Evolutionary conservation across 2,329 filamentous ascomycete genomes (phyloP).

Genomic region (Talaromyces sp.): DNA sequence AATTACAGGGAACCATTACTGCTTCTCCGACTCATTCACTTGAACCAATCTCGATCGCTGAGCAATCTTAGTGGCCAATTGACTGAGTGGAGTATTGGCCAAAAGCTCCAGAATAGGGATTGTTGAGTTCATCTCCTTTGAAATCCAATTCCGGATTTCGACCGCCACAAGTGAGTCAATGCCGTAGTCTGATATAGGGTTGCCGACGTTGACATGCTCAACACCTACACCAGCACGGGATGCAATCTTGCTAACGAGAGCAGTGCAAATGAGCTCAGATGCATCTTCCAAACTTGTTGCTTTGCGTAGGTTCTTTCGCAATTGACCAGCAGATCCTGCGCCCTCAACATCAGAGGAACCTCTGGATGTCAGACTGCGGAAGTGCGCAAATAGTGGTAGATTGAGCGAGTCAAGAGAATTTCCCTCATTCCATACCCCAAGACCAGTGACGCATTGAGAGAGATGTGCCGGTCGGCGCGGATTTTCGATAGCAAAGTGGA

Average conservation of each 20-base stretch:
- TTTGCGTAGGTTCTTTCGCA: conserved; percentile 14
- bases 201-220: conserved; percentile 22
- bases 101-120: conserved; percentile 10
- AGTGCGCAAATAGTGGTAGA: conserved; percentile 22
- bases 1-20: background rate
- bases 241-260: conserved; percentile 18
- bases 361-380: conserved; percentile 4
- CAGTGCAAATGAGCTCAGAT: conserved; percentile 13
- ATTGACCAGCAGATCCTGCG: background rate
- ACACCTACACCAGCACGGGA: conserved; percentile 19
- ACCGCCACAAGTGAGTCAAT: conserved; percentile 30
- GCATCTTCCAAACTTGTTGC: conserved; percentile 18
- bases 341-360: background rate
- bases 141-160: conserved; percentile 21
- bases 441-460: conserved; percentile 16
- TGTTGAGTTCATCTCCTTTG: conserved; percentile 5
- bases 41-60: conserved; percentile 25
- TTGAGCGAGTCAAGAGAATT: conserved; percentile 20
- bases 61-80: conserved; percentile 6
- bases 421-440: conserved; percentile 10
- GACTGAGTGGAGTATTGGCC: background rate
- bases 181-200: conserved; percentile 20
- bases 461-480: conserved; percentile 9
- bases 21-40: background rate
- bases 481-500: background rate